Conservation (phyloP, 352 stramenopile species). For the Elongisporangium undulatum region DNA sequence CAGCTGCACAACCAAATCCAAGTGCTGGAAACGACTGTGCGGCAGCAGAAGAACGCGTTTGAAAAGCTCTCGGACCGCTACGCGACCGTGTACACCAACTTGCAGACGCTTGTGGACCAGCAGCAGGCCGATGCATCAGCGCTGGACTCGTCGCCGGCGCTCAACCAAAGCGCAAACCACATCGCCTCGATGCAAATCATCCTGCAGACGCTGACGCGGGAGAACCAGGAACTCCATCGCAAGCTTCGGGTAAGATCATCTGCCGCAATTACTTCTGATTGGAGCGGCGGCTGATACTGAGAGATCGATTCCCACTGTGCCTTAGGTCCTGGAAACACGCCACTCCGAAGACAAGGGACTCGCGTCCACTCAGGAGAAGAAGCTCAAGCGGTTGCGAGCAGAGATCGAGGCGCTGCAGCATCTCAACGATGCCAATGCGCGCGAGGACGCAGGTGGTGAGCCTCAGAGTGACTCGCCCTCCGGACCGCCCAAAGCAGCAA, state of each 20-base stretch:
- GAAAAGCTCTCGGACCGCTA: conserved; percentile 67
- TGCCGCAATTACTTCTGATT: not conserved
- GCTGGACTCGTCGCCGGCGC: conserved; percentile 3
- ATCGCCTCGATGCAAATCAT: conserved; percentile 27
- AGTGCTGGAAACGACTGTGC: conserved; percentile 36
- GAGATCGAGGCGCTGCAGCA: conserved; percentile 78
- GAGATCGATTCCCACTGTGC: not conserved
- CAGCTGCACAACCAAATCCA: conserved; percentile 32
- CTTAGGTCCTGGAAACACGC: conserved; percentile 49
- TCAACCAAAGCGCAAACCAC: conserved; percentile 2
- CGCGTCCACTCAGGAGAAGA: conserved; percentile 52
- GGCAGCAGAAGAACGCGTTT: conserved; percentile 55
- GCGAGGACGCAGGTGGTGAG: conserved; percentile 20
- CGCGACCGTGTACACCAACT: conserved; percentile 38
- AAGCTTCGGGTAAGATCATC: conserved; percentile 39
- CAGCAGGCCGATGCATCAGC: conserved; percentile 9
- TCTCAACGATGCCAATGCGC: conserved; percentile 44
- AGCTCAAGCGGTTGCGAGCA: conserved; percentile 57
- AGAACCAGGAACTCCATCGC: conserved; percentile 68
- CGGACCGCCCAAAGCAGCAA: conserved; percentile 7
- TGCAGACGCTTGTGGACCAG: conserved; percentile 52
- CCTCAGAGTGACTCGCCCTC: conserved; percentile 17
- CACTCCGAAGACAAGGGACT: conserved; percentile 59
- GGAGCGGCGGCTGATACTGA: not conserved
- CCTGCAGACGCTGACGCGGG: conserved; percentile 48